These are phyloP conservation scores for Encephalitozoon cuniculi DNA, from an alignment of 371 early-diverging fungal species.

Conservation along the genomic window DNA sequence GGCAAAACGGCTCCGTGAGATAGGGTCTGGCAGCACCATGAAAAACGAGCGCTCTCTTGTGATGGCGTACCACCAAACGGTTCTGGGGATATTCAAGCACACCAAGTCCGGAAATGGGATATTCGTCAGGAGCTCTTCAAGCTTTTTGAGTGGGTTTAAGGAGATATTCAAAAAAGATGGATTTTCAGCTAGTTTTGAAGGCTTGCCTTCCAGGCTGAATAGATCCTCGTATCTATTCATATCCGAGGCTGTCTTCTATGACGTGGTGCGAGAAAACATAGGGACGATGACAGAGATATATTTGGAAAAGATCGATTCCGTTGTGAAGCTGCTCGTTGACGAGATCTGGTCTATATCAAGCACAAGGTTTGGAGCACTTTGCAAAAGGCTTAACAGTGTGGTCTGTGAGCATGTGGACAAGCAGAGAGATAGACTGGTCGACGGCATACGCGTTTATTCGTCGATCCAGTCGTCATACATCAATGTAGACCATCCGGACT, in stretches of 20 bases:
- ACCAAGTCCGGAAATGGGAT: background rate
- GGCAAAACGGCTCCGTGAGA: background rate
- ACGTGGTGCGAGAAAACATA: constrained; percentile 1
- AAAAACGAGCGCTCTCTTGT: background rate
- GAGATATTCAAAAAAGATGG: background rate
- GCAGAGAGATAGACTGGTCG: background rate
- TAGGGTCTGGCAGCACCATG: background rate
- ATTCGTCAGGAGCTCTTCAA: background rate
- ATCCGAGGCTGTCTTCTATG: constrained; percentile 8
- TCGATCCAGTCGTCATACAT: constrained; percentile 12
- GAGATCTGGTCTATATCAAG: background rate
- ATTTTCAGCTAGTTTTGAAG: background rate
- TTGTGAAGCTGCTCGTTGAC: background rate
- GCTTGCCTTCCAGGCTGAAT: background rate
- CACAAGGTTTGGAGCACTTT: background rate
- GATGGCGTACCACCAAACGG: background rate
- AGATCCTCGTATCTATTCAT: constrained; percentile 5
- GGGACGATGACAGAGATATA: background rate
- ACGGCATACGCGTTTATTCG: background rate
- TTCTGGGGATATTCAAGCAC: background rate
- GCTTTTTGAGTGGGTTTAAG: background rate
- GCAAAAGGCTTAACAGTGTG: background rate
- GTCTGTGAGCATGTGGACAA: background rate
- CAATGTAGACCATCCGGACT: constrained; percentile 31
- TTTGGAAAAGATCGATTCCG: background rate